A percentile compares a stretch with the other conserved stretches of the same genome.
phyloP scores from a whole-genome alignment of 371 early-diverging fungal species.

The Rhizopus microsporus region DNA sequence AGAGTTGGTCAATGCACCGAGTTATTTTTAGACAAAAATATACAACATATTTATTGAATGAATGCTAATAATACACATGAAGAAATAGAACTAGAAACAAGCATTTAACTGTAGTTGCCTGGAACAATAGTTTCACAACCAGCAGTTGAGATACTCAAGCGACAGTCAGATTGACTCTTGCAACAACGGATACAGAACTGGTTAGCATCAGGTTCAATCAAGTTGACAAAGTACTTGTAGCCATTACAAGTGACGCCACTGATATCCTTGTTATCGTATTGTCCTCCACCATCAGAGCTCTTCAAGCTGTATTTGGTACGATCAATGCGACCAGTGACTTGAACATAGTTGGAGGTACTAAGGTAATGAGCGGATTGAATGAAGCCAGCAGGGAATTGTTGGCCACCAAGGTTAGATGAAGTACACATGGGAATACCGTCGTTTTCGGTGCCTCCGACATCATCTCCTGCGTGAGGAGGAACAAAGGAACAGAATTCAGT shows the following conservation, averaged over 20 bases:
- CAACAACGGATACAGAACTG: conserved; percentile 57
- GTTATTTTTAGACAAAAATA: not conserved
- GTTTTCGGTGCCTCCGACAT: conserved; percentile 42
- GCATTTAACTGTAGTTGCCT: conserved; percentile 37
- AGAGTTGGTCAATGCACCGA: no score
- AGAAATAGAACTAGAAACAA: not conserved
- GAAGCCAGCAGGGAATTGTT: conserved; percentile 37
- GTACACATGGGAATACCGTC: conserved; percentile 48
- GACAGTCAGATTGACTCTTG: conserved; percentile 43
- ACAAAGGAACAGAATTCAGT: conserved; percentile 50
- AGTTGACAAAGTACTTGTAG: conserved; percentile 44
- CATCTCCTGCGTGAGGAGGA: conserved; percentile 44
- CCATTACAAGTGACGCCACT: conserved; percentile 39
- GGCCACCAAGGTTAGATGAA: conserved; percentile 24
- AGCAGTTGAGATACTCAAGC: conserved; percentile 40
- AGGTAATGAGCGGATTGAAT: conserved; percentile 43
- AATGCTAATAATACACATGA: not conserved
- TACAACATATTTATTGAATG: conserved; percentile 1
- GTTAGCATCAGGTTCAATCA: conserved; percentile 45
- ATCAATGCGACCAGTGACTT: conserved; percentile 53
- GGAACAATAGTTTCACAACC: conserved; percentile 55
- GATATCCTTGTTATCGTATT: conserved; percentile 47
- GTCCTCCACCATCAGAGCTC: conserved; percentile 45
- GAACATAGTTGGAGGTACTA: conserved; percentile 38
- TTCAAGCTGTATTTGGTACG: conserved; percentile 35